A percentile compares a stretch with the other conserved stretches of the same genome.
Evolutionary conservation across 2,329 filamentous ascomycete genomes (phyloP).

Genomic region (Ceratocystis papillata): DNA sequence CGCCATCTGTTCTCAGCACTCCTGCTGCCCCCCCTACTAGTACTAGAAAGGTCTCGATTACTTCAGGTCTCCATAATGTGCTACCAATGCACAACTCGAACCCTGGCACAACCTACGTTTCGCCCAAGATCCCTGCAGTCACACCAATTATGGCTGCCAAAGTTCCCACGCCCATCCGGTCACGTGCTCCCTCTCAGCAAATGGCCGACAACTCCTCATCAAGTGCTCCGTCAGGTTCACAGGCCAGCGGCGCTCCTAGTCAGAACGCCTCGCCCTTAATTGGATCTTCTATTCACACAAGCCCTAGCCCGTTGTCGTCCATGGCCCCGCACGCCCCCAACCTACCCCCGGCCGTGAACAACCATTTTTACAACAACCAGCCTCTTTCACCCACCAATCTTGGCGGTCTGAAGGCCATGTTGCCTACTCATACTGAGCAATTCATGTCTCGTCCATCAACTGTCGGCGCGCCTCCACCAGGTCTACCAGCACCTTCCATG

Average conservation of each 20-base stretch:
- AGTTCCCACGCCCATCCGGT: slow-evolving; percentile 65
- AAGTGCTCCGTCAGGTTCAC: slow-evolving; percentile 55
- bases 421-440: slow-evolving; percentile 33
- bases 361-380: slow-evolving; percentile 30
- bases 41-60: slow-evolving; percentile 10
- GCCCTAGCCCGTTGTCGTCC: slow-evolving; percentile 49
- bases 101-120: slow-evolving; percentile 50
- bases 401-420: slow-evolving; percentile 46
- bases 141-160: slow-evolving; percentile 69
- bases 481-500: slow-evolving; percentile 26
- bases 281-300: slow-evolving; percentile 53
- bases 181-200: slow-evolving; percentile 69
- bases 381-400: slow-evolving; percentile 54
- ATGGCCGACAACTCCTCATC: slow-evolving; percentile 53
- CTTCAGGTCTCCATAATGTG: slow-evolving; percentile 35
- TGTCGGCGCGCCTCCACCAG: slow-evolving; percentile 15
- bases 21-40: background rate
- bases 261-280: slow-evolving; percentile 51
- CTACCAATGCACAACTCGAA: slow-evolving; percentile 51
- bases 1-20: slow-evolving; percentile 15
- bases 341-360: slow-evolving; percentile 25
- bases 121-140: slow-evolving; percentile 67
- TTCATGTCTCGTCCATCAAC: slow-evolving; percentile 28
- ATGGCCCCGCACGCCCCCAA: slow-evolving; percentile 13
- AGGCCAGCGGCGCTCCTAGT: slow-evolving; percentile 45